phyloP scores from a whole-genome alignment of 2,329 filamentous ascomycete species.

The Apiospora kogelbergensis region DNA sequence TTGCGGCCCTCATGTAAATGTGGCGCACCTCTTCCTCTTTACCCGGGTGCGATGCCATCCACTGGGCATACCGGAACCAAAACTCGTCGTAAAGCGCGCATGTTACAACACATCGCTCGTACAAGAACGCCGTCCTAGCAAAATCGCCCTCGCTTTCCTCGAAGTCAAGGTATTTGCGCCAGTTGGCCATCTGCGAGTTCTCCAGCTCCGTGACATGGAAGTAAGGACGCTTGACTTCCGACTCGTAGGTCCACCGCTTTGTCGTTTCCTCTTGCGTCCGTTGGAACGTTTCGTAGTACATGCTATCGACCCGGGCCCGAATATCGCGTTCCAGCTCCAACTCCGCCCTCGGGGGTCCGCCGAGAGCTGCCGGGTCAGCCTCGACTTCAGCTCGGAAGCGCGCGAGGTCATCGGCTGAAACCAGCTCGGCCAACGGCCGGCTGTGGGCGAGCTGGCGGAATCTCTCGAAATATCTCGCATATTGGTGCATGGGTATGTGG shows the following conservation, averaged over 20 bases:
- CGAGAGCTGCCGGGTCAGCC: conserved; percentile 56
- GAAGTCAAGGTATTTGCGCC: conserved; percentile 95
- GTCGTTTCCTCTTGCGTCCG: conserved; percentile 83
- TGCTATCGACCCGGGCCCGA: conserved; percentile 73
- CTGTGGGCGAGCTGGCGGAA: conserved; percentile 76
- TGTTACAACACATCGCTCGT: conserved; percentile 90
- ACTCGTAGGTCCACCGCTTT: conserved; percentile 93
- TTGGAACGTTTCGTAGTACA: conserved; percentile 79
- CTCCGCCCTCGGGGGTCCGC: conserved; percentile 60
- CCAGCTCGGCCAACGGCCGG: conserved; percentile 72
- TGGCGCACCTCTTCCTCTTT: conserved; percentile 90
- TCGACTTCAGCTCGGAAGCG: conserved; percentile 73
- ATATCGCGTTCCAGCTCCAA: conserved; percentile 82
- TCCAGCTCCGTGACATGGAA: conserved; percentile 96
- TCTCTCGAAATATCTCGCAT: conserved; percentile 90
- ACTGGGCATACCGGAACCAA: conserved; percentile 94
- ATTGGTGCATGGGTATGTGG: conserved; percentile 92
- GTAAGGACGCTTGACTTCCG: conserved; percentile 92
- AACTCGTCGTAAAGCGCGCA: conserved; percentile 97
- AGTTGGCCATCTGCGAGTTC: conserved; percentile 79
- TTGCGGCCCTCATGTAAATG: conserved; percentile 86
- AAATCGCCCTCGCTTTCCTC: conserved; percentile 85
- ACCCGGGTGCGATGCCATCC: conserved; percentile 79
- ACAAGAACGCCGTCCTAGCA: conserved; percentile 74
- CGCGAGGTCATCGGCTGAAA: conserved; percentile 64